Evolutionary conservation across 192 early-diverging fungal species (phyloP), one percentile per base, ranked within the genome.

Genomic region (Coemansia biformis): DNA sequence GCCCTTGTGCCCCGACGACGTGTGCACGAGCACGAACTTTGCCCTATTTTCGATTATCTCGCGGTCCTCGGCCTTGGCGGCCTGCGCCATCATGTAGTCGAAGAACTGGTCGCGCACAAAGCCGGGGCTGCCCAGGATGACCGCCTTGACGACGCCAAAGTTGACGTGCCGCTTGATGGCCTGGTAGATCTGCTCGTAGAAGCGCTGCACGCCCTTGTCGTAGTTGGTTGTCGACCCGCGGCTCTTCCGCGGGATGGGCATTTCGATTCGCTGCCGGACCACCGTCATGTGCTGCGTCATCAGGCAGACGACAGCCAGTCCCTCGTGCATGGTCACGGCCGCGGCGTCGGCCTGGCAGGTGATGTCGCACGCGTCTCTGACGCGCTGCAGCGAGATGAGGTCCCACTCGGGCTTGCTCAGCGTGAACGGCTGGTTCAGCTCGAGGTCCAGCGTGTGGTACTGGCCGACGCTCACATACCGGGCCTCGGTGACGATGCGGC

Each of bases 241-340:
- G 46, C 93, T 78, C 54, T 97, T 99, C 38, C 88, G 78, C n/a
- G 93, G 94, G 23, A 99, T 85, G 4, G 86, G 81, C 8, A 79
- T 66, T 63, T 99, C 96, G 19, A 99, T 90, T 10, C 91, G 77
- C 63, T 94, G 93, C 16, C 89, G 79, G 8, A 96, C 90, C 43
- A 99, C 82, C 1, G 93, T 99, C 93, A 97, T 96, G 48, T 85
- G 85, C 57, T 93, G 80, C 7, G 93, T 99, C 32, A 99, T 43
- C 6, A 99, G 76, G 48, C 96, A 97, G 3, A 99, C 35, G 28
- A 93, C 92, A 4, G 96, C 96, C 26, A 97, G 64, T 0, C 94
- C 83, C 51, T 88, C 86, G 39, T 89, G 86, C 54, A 93, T 83
- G 5, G 96, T 87, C 10, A 97, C 80, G 3, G 93, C 96, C 0